Base-by-base conservation (phyloP, 495 filamentous ascomycete genomes). In the Chaetomidium leptoderma region DNA sequence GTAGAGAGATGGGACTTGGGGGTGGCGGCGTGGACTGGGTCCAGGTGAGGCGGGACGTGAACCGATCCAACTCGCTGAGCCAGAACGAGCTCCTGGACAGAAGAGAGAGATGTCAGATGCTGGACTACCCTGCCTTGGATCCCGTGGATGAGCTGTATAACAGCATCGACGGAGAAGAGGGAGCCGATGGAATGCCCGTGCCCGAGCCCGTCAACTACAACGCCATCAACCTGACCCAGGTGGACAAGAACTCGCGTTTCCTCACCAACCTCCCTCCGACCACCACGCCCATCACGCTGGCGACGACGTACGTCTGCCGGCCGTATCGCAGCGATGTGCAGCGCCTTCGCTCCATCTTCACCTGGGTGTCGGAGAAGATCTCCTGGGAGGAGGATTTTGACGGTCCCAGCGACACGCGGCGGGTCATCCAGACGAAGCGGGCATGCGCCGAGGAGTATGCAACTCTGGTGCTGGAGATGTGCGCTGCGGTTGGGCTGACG, bases 291-390 rank as follows among this genome's bases (percentile, higher is more conserved):
- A 81, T 86, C 50, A 89, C 85, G 54, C 80, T 99, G 23, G 91
- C 92, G 1, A 91, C 95, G 53, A 89, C 87, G 7, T 95, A 96
- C 65, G 84, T 99, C 27, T 97, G 95, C 65, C 85, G 95, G 42
- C 95, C 95, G 6, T 96, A 97, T 67, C 83, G 91, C 49, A 96
- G 89, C 69, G 95, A 97, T 63, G 89, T 96, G 1, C 93, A 99
- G 66, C 82, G 92, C 36, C 77, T 97, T 5, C 82, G 93, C 21
- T 91, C 93, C 1, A 96, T 97, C 49, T 99, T 96, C 66, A 96
- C 87, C 10, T 99, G 92, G 92, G 89, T 96, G 27, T 83, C 91
- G 19, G 93, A 97, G 68, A 93, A 93, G 66, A 84, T 99, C 48
- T 82, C 82, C n/a, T 99, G 93, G 92, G 93, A 99, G 46, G 91